These are phyloP conservation scores for Colletotrichum simmondsii DNA, from an alignment of 2,329 filamentous ascomycete genomes.

Conservation along the genomic window DNA sequence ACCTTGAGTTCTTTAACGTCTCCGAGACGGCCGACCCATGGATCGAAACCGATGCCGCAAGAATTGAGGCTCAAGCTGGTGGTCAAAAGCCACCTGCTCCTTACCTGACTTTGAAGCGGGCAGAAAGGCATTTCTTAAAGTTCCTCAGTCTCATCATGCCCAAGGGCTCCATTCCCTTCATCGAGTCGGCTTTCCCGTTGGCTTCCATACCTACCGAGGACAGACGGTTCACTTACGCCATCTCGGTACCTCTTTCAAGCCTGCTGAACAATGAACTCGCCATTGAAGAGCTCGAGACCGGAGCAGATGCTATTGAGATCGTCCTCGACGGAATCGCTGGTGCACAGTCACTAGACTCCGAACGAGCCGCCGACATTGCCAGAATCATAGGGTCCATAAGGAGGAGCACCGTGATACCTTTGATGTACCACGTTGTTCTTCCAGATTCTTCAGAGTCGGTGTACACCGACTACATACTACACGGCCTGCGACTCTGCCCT, in stretches of 20 bases:
- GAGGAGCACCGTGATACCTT: slow-evolving; percentile 69
- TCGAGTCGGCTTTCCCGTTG: slow-evolving; percentile 74
- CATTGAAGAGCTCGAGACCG: slow-evolving; percentile 73
- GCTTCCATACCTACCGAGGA: slow-evolving; percentile 70
- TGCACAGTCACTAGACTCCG: slow-evolving; percentile 36
- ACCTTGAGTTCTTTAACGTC: slow-evolving; percentile 82
- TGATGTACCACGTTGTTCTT: slow-evolving; percentile 63
- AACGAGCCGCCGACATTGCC: slow-evolving; percentile 63
- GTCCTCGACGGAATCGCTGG: slow-evolving; percentile 53
- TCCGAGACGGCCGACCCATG: slow-evolving; percentile 58
- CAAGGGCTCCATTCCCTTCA: slow-evolving; percentile 63
- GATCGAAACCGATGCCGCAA: slow-evolving; percentile 28
- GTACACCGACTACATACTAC: slow-evolving; percentile 68
- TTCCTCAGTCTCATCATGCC: slow-evolving; percentile 72
- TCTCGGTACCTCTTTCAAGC: slow-evolving; percentile 69
- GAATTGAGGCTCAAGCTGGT: slow-evolving; percentile 33
- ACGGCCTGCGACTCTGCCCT: slow-evolving; percentile 70
- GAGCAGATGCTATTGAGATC: slow-evolving; percentile 74
- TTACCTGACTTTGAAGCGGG: slow-evolving; percentile 74
- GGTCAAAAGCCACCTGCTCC: slow-evolving; percentile 60
- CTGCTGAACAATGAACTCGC: slow-evolving; percentile 65
- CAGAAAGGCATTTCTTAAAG: slow-evolving; percentile 76
- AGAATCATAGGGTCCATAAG: slow-evolving; percentile 69
- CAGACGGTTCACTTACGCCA: slow-evolving; percentile 74
- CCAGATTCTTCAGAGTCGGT: slow-evolving; percentile 42